phyloP scores from a whole-genome alignment of 768 basidiomycete species.

The Suillus spraguei region DNA sequence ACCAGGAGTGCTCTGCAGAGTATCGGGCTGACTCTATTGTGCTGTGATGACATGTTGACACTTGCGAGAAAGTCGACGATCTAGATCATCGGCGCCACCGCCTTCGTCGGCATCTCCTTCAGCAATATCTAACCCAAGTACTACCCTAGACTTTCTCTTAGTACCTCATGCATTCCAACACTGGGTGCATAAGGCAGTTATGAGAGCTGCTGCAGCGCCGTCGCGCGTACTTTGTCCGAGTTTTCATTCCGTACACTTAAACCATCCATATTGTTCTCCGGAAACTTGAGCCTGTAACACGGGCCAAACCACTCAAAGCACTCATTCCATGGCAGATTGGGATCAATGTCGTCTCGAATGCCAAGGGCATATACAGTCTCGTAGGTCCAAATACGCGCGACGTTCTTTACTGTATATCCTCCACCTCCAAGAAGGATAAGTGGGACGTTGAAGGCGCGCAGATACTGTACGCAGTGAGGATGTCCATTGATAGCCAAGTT shows the following conservation, averaged over 20 bases:
- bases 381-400: slow-evolving; percentile 93
- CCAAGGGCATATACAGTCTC: slow-evolving; percentile 97
- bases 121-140: slow-evolving; percentile 60
- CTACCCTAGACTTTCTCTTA: slow-evolving; percentile 63
- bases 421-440: slow-evolving; percentile 93
- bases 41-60: slow-evolving; percentile 10
- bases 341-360: slow-evolving; percentile 74
- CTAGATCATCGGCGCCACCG: slow-evolving; percentile 56
- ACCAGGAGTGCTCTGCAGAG: slow-evolving; percentile 60
- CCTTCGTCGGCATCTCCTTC: slow-evolving; percentile 46
- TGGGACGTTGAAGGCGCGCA: slow-evolving; percentile 81
- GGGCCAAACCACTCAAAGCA: slow-evolving; percentile 99
- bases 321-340: slow-evolving; percentile 81
- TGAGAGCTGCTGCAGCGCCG: slow-evolving; percentile 55
- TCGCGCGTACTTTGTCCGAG: slow-evolving; percentile 76
- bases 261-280: slow-evolving; percentile 93
- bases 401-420: slow-evolving; percentile 97
- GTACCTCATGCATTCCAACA: slow-evolving; percentile 83
- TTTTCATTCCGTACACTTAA: slow-evolving; percentile 81
- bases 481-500: slow-evolving; percentile 98
- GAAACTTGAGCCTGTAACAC: slow-evolving; percentile 89
- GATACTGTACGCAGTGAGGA: slow-evolving; percentile 85
- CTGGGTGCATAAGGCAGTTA: slow-evolving; percentile 78
- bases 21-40: slow-evolving; percentile 2
- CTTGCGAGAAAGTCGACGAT: slow-evolving; percentile 74